Conservation (phyloP, 2,329 filamentous ascomycete species). For the Capronia epimyces region DNA sequence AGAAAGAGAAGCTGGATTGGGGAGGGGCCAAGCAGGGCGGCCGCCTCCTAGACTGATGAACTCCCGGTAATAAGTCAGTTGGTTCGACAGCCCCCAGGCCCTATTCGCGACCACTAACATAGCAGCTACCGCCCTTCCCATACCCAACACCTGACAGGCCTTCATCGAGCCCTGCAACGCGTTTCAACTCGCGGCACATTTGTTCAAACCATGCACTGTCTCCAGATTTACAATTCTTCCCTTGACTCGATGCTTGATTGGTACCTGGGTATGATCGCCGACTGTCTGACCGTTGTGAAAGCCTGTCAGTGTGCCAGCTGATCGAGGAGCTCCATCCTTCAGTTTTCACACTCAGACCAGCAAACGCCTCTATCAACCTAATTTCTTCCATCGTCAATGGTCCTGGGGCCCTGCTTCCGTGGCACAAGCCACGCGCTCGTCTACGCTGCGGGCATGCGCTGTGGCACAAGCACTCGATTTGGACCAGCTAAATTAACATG, state of each 20-base stretch:
- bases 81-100: not conserved
- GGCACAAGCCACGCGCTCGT: constrained; percentile 18
- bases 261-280: not conserved
- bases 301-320: not conserved
- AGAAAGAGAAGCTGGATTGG: not conserved
- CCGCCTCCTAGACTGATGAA: not conserved
- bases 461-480: constrained; percentile 14
- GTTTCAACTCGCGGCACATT: constrained; percentile 18
- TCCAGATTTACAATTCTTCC: constrained; percentile 14
- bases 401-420: not conserved
- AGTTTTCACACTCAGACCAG: not conserved
- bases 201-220: constrained; percentile 13
- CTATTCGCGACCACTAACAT: not conserved
- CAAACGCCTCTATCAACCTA: not conserved
- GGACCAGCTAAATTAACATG: constrained; percentile 1
- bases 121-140: not conserved
- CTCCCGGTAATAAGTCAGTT: not conserved
- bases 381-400: not conserved
- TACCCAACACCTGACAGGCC: constrained; percentile 1
- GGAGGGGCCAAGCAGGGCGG: not conserved
- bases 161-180: constrained; percentile 11
- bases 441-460: constrained; percentile 9
- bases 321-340: not conserved
- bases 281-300: not conserved
- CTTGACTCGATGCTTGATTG: not conserved